A percentile compares a stretch with the other conserved stretches of the same genome.
phyloP scores from a whole-genome alignment of 495 filamentous ascomycete species.

The Neurospora tetraspora region DNA sequence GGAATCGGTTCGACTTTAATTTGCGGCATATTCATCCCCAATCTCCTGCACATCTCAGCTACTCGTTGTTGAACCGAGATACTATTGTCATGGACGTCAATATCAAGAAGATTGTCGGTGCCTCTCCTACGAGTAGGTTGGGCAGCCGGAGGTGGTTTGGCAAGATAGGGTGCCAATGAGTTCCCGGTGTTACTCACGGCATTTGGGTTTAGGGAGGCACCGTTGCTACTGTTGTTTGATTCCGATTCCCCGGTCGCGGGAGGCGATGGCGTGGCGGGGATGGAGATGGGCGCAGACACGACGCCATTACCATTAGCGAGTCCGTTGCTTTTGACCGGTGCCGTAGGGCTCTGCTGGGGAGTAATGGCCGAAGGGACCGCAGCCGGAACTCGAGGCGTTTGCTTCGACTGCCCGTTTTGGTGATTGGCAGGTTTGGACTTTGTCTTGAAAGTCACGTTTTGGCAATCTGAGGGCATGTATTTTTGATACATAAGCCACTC shows the following conservation, averaged over 20 bases:
- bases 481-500: conserved; percentile 25
- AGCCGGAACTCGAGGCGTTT: not conserved
- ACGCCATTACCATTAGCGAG: not conserved
- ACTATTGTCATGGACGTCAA: conserved; percentile 1
- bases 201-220: not conserved
- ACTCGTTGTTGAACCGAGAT: conserved; percentile 7
- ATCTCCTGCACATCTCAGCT: conserved; percentile 9
- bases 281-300: not conserved
- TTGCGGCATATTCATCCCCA: conserved; percentile 10
- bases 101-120: not conserved
- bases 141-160: not conserved
- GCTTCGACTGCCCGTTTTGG: not conserved
- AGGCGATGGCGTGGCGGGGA: not conserved
- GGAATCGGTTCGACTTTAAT: not conserved
- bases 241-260: not conserved
- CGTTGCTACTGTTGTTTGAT: not conserved
- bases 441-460: conserved; percentile 5
- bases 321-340: not conserved
- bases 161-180: not conserved
- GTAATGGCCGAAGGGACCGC: not conserved
- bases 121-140: not conserved
- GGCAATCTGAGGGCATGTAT: conserved; percentile 13
- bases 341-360: not conserved
- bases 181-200: not conserved
- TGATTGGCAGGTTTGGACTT: not conserved